phyloP scores from a whole-genome alignment of 2,329 filamentous ascomycete species.

The Aureobasidium subglaciale region DNA sequence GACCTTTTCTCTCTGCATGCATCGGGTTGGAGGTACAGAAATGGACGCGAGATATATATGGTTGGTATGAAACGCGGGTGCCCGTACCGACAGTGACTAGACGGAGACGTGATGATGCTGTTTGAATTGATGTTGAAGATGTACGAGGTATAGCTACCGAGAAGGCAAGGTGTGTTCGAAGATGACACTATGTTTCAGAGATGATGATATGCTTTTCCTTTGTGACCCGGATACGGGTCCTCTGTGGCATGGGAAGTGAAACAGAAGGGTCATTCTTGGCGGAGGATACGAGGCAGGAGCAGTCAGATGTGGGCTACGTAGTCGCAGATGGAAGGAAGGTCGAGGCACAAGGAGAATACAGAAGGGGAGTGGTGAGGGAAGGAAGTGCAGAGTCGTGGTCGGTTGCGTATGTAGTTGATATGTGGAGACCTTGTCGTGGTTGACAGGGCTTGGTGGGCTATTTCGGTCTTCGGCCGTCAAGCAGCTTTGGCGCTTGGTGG shows the following conservation, averaged over 20 bases:
- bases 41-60: neutral
- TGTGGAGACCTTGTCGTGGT: neutral
- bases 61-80: neutral
- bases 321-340: neutral
- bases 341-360: too few relatives aligned
- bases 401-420: neutral
- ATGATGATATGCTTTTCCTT: neutral
- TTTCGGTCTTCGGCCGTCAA: neutral
- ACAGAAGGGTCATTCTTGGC: slow-evolving; percentile 2
- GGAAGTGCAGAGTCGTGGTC: neutral
- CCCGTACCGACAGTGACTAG: neutral
- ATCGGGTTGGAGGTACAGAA: neutral
- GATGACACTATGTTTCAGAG: neutral
- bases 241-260: neutral
- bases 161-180: too few relatives aligned
- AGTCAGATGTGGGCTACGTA: neutral
- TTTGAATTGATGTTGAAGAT: neutral
- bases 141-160: too few relatives aligned
- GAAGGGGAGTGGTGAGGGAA: neutral
- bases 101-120: neutral
- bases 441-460: slow-evolving; percentile 10
- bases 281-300: neutral
- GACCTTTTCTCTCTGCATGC: neutral
- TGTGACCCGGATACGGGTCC: neutral
- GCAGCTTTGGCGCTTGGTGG: slow-evolving; percentile 3